A percentile compares a stretch with the other conserved stretches of the same genome.
phyloP scores from a whole-genome alignment of 176 grass and related monocot species.

The Raddia guianensis region DNA sequence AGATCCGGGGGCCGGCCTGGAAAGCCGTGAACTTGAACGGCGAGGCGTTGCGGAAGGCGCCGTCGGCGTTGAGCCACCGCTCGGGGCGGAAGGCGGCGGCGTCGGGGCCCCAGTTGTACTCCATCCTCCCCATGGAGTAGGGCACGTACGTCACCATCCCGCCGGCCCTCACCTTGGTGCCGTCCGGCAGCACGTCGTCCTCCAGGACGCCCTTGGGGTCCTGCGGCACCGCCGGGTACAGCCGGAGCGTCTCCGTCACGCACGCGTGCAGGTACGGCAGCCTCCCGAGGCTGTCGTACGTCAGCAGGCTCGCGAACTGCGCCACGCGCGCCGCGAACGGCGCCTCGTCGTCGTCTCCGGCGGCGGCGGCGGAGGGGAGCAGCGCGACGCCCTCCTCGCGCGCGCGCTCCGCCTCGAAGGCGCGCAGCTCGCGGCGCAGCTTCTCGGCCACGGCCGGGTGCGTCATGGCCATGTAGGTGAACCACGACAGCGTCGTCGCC shows the following conservation, averaged over 20 bases:
- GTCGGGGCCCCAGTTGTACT: conserved; percentile 96
- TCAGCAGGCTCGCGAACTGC: conserved; percentile 72
- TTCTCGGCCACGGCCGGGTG: conserved; percentile 69
- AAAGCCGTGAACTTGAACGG: conserved; percentile 99
- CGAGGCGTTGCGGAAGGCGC: conserved; percentile 68
- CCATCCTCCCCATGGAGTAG: conserved; percentile 95
- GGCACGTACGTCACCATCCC: conserved; percentile 93
- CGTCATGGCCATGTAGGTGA: conserved; percentile 83
- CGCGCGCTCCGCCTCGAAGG: conserved; percentile 73
- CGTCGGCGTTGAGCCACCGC: conserved; percentile 81
- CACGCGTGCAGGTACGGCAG: conserved; percentile 91
- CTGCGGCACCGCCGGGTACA: conserved; percentile 89
- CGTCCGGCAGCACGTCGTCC: conserved; percentile 92
- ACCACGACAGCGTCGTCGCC: conserved; percentile 92
- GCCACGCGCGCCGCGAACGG: conserved; percentile 49
- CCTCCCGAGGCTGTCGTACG: conserved; percentile 76
- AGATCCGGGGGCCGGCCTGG: conserved; percentile 91
- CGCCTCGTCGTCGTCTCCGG: neutral
- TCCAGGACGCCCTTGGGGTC: conserved; percentile 87
- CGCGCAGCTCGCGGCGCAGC: conserved; percentile 65
- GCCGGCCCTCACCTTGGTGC: conserved; percentile 80
- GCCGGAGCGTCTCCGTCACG: conserved; percentile 84
- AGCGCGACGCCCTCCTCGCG: conserved; percentile 58
- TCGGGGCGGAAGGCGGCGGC: conserved; percentile 70
- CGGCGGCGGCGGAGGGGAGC: conserved; percentile 26